Evolutionary conservation across 2,329 filamentous ascomycete species (phyloP).

Genomic region (Verticillium longisporum): DNA sequence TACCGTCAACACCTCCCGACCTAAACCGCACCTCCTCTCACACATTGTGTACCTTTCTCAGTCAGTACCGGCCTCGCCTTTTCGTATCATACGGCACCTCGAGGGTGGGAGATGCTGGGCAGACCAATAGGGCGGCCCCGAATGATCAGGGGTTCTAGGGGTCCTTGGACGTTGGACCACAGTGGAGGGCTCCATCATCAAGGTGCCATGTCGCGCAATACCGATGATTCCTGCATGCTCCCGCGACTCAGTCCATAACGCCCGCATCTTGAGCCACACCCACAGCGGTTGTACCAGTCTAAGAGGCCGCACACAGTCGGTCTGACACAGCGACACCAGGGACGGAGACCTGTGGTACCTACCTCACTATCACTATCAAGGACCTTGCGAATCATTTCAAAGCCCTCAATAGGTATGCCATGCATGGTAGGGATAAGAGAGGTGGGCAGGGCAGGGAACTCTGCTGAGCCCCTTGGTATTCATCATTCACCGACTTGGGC

Average conservation of each 20-base stretch:
- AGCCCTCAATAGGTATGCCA: too few species aligned
- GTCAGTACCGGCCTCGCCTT: too few species aligned
- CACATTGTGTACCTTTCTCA: too few species aligned
- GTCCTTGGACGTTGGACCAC: not conserved
- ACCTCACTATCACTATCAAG: too few species aligned
- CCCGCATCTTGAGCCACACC: not conserved
- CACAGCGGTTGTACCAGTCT: not conserved
- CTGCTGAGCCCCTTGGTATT: too few species aligned
- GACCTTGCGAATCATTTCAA: too few species aligned
- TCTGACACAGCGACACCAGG: not conserved
- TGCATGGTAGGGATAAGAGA: too few species aligned
- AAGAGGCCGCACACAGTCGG: not conserved
- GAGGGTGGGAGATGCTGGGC: not conserved
- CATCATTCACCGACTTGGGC: too few species aligned
- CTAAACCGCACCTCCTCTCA: too few species aligned
- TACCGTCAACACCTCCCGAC: not conserved
- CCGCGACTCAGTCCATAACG: not conserved
- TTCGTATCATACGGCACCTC: too few species aligned
- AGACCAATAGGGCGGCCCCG: not conserved
- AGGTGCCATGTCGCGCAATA: not conserved
- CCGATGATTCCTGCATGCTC: not conserved
- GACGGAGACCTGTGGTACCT: too few species aligned
- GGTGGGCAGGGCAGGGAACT: too few species aligned
- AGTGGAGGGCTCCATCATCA: not conserved
- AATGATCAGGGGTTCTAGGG: not conserved